phyloP scores from a whole-genome alignment of 345 rosid genomes.

The Cardamine chenopodiifolia region DNA sequence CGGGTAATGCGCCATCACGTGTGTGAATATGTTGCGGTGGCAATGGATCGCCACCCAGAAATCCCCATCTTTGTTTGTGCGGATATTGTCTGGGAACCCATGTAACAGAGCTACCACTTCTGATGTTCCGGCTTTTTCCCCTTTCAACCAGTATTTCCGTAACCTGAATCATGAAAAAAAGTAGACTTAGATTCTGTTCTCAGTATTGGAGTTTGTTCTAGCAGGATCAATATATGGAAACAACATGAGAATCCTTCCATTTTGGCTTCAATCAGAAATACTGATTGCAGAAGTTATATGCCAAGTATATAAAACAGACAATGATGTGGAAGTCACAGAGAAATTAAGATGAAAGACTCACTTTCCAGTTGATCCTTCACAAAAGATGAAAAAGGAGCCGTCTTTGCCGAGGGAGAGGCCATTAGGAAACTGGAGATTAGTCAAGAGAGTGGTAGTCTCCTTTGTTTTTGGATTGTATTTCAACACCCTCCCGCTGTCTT shows the following conservation, averaged over 20 bases:
- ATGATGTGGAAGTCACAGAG: slow-evolving; percentile 14
- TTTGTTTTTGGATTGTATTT: slow-evolving; percentile 72
- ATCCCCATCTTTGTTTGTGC: slow-evolving; percentile 77
- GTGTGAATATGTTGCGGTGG: slow-evolving; percentile 51
- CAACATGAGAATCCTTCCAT: neutral
- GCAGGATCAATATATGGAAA: slow-evolving; percentile 1
- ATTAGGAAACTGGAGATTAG: slow-evolving; percentile 83
- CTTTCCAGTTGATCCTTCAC: slow-evolving; percentile 79
- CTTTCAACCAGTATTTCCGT: slow-evolving; percentile 85
- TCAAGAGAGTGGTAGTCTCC: slow-evolving; percentile 69
- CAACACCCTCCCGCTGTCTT: slow-evolving; percentile 72
- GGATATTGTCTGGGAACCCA: slow-evolving; percentile 81
- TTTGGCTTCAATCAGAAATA: neutral
- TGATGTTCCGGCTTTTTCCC: slow-evolving; percentile 76
- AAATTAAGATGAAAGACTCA: slow-evolving; percentile 31
- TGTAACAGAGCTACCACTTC: slow-evolving; percentile 80
- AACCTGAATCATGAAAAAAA: slow-evolving; percentile 47
- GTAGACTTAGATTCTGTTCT: too few relatives aligned
- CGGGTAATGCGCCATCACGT: slow-evolving; percentile 50
- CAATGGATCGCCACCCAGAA: slow-evolving; percentile 89
- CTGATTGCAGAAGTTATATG: neutral
- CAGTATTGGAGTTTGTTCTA: too few relatives aligned
- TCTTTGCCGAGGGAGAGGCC: slow-evolving; percentile 87
- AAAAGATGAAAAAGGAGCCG: slow-evolving; percentile 69
- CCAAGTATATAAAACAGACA: neutral